These are phyloP conservation scores for Bipolaris bicolor DNA, from an alignment of 2,329 filamentous ascomycete genomes.

Conservation along the genomic window DNA sequence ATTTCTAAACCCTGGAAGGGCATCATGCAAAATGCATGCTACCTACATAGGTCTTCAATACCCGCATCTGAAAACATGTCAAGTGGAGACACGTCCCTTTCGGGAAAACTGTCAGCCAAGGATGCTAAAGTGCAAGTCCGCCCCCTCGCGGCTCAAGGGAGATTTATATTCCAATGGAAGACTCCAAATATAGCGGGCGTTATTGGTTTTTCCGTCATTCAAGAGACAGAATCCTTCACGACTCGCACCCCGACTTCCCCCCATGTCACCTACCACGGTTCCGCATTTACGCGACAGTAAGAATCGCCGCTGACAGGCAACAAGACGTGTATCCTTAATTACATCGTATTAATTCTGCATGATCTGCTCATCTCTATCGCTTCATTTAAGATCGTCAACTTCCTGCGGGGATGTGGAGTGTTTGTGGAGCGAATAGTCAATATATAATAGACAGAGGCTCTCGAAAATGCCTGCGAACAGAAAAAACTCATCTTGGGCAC, in stretches of 20 bases:
- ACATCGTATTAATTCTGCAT: conserved; percentile 34
- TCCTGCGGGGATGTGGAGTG: conserved; percentile 27
- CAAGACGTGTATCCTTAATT: conserved; percentile 39
- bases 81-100: conserved; percentile 19
- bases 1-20: conserved; percentile 3
- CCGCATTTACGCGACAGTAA: conserved; percentile 14
- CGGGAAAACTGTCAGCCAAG: conserved; percentile 21
- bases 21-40: conserved; percentile 6
- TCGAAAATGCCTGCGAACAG: conserved; percentile 9
- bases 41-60: conserved; percentile 15
- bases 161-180: conserved; percentile 19
- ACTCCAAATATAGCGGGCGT: background rate
- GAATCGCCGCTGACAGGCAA: conserved; percentile 15
- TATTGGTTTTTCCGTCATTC: conserved; percentile 8
- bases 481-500: conserved; percentile 14
- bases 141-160: conserved; percentile 37
- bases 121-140: conserved; percentile 21
- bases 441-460: conserved; percentile 21
- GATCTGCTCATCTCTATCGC: conserved; percentile 25
- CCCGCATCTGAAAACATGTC: conserved; percentile 12
- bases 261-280: conserved; percentile 5
- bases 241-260: background rate
- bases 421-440: conserved; percentile 4
- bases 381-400: conserved; percentile 38
- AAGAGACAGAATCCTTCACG: background rate